phyloP scores from a whole-genome alignment of 495 filamentous ascomycete species.

The Rhypophila decipiens region DNA sequence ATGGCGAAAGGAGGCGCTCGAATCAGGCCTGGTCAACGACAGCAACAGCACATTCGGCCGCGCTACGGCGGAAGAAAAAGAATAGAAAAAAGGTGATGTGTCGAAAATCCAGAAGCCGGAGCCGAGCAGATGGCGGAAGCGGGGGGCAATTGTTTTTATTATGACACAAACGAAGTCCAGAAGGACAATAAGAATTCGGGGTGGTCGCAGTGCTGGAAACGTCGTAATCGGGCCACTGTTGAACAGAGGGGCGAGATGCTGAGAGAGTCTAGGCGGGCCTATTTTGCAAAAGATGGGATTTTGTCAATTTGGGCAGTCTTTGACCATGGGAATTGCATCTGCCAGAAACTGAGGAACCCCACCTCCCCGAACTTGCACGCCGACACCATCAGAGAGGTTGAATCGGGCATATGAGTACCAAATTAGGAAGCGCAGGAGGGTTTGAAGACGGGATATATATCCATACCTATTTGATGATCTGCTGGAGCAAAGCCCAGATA shows the following conservation, averaged over 20 bases:
- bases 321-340: background rate
- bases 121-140: background rate
- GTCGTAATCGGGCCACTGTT: background rate
- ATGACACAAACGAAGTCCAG: too few species aligned
- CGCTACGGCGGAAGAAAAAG: background rate
- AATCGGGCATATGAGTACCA: background rate
- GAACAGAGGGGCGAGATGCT: background rate
- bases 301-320: background rate
- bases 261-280: background rate
- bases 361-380: background rate
- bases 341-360: background rate
- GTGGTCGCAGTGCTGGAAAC: background rate
- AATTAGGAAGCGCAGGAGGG: too few species aligned
- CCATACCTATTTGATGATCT: too few species aligned
- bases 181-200: background rate
- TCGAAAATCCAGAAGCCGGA: background rate
- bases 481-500: too few species aligned
- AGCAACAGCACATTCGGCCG: background rate
- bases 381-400: background rate
- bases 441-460: too few species aligned
- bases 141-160: background rate
- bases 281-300: background rate
- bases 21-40: background rate
- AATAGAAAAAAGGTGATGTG: background rate
- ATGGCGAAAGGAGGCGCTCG: background rate